A percentile compares a stretch with the other conserved stretches of the same genome.
These are phyloP conservation scores for Triticum urartu DNA, from an alignment of 176 grass and related monocot genomes.

Conservation along the genomic window DNA sequence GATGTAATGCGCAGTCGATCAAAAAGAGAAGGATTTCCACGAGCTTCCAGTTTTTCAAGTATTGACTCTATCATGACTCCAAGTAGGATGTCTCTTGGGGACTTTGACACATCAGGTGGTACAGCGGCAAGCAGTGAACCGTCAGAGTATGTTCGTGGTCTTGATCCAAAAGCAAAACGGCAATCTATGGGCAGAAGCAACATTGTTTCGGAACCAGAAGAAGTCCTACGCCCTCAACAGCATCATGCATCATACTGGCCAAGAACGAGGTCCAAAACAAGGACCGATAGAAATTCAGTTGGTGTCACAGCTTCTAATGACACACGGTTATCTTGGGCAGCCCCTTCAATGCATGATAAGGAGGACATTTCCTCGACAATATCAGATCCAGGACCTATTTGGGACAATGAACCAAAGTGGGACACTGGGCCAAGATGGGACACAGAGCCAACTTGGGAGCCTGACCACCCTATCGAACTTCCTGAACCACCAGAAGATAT, in stretches of 20 bases:
- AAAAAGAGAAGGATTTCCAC: constrained; percentile 78
- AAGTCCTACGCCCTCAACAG: constrained; percentile 78
- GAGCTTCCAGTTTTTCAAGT: constrained; percentile 92
- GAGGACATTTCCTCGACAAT: constrained; percentile 95
- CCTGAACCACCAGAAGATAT: constrained; percentile 40
- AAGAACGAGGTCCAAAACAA: constrained; percentile 83
- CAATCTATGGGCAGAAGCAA: constrained; percentile 82
- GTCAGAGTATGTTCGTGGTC: constrained; percentile 75
- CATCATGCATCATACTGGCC: constrained; percentile 75
- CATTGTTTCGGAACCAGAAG: constrained; percentile 94
- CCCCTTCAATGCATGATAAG: constrained; percentile 77
- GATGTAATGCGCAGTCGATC: constrained; percentile 61
- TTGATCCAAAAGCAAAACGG: constrained; percentile 84
- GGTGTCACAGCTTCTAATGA: constrained; percentile 50
- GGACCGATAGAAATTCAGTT: constrained; percentile 59
- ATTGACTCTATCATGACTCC: constrained; percentile 98
- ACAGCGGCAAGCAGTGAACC: constrained; percentile 78
- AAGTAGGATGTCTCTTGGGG: constrained; percentile 57
- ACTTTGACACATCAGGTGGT: constrained; percentile 55
- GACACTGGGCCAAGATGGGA: constrained; percentile 80
- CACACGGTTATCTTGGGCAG: constrained; percentile 63
- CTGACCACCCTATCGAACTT: constrained; percentile 68
- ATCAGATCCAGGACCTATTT: constrained; percentile 93
- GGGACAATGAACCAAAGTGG: constrained; percentile 88
- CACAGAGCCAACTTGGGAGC: constrained; percentile 59